Evolutionary conservation across 225 moss, liverwort and hornwort genomes (phyloP).

Genomic region (Antitrichia curtipendula): DNA sequence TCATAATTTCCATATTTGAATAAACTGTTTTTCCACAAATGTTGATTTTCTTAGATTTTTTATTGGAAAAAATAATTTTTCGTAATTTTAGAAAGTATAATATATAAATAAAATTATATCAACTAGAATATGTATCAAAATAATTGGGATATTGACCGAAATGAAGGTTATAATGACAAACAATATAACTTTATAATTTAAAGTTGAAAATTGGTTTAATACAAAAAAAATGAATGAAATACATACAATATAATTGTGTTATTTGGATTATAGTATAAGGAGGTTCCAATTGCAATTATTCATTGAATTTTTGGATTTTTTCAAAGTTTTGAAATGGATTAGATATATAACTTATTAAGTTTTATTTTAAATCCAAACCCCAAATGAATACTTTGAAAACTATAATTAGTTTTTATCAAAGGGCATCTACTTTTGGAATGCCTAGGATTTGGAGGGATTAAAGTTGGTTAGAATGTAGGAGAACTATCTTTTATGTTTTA

Average conservation of each 20-base stretch:
- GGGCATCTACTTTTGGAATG: rapidly evolving
- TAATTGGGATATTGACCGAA: not conserved
- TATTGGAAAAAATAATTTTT: not conserved
- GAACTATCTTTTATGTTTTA: not conserved
- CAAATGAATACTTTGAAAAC: not conserved
- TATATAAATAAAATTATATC: not conserved
- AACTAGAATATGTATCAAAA: not conserved
- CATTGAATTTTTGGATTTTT: not conserved
- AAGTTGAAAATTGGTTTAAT: not conserved
- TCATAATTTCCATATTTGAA: not conserved
- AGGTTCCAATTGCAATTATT: not conserved
- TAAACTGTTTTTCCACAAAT: rapidly evolving
- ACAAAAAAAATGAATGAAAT: not conserved
- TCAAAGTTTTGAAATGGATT: not conserved
- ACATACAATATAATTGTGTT: not conserved
- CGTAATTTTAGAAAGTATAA: not conserved
- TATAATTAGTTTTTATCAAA: not conserved
- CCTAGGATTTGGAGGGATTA: rapidly evolving
- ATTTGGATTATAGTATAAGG: not conserved
- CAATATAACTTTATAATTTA: too few relatives aligned
- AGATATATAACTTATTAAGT: not conserved
- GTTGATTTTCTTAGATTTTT: not conserved
- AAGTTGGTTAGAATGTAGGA: not conserved
- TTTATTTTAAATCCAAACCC: not conserved
- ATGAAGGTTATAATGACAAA: not conserved